phyloP scores from a whole-genome alignment of 306 rosid species.

The Casuarina cunninghamiana region DNA sequence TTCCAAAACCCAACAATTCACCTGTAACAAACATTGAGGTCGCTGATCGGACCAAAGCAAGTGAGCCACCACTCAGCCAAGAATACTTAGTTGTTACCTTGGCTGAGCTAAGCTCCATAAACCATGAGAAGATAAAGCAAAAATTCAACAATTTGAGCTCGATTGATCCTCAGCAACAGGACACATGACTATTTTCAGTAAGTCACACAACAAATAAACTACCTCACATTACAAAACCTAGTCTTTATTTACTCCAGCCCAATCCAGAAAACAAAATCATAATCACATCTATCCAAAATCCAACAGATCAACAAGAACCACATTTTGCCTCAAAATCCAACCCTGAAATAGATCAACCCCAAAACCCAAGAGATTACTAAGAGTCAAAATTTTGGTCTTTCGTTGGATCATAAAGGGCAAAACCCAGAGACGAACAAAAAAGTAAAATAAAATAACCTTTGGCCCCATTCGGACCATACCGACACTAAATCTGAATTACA shows the following conservation, averaged over 20 bases:
- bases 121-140: neutral
- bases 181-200: neutral
- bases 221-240: neutral
- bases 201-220: neutral
- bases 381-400: slow-evolving; percentile 6
- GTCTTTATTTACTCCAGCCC: neutral
- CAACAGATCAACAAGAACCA: neutral
- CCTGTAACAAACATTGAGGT: neutral
- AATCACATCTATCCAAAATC: slow-evolving; percentile 9
- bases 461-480: neutral
- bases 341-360: slow-evolving; percentile 8
- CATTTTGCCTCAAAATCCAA: neutral
- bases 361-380: slow-evolving; percentile 1
- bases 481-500: neutral
- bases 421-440: slow-evolving; percentile 13
- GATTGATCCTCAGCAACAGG: neutral
- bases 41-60: neutral
- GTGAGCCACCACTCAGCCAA: neutral
- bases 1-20: neutral
- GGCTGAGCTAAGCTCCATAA: neutral
- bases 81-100: neutral
- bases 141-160: neutral
- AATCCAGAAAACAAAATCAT: neutral
- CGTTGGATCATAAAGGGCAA: neutral
- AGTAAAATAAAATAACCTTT: neutral